Conservation (phyloP, 2,329 filamentous ascomycete species). For the Sclerotiophoma versabilis region DNA sequence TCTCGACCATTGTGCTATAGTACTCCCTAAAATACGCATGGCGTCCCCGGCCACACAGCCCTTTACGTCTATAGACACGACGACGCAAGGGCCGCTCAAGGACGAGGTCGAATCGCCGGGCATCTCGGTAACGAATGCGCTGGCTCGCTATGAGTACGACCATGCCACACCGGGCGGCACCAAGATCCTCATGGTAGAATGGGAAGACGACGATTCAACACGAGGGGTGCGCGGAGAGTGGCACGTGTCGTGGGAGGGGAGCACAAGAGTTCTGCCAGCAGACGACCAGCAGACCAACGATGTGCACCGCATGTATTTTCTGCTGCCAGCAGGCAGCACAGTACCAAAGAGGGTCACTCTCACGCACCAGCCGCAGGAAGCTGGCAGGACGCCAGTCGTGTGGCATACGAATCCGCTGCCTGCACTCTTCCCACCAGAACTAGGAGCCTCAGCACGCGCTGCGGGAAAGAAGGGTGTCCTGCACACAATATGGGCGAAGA, state of each 20-base stretch:
- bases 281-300: conserved; percentile 61
- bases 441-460: conserved; percentile 70
- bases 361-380: conserved; percentile 58
- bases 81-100: conserved; percentile 35
- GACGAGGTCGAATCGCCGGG: conserved; percentile 57
- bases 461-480: conserved; percentile 81
- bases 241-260: conserved; percentile 85
- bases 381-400: conserved; percentile 51
- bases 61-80: conserved; percentile 54
- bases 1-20: conserved; percentile 30
- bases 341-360: conserved; percentile 78
- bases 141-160: conserved; percentile 88
- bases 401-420: conserved; percentile 80
- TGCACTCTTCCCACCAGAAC: conserved; percentile 81
- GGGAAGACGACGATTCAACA: conserved; percentile 70
- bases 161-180: conserved; percentile 77
- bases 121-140: conserved; percentile 62
- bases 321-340: conserved; percentile 74
- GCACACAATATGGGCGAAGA: conserved; percentile 90
- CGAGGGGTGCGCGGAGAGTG: conserved; percentile 64
- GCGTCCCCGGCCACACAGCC: conserved; percentile 44
- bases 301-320: conserved; percentile 75
- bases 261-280: conserved; percentile 73
- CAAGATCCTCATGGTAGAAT: conserved; percentile 93
- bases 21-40: conserved; percentile 40